A percentile compares a stretch with the other conserved stretches of the same genome.
Evolutionary conservation across 1,284 basidiomycete genomes (phyloP).

Genomic region (Cystobasidium slooffiae): DNA sequence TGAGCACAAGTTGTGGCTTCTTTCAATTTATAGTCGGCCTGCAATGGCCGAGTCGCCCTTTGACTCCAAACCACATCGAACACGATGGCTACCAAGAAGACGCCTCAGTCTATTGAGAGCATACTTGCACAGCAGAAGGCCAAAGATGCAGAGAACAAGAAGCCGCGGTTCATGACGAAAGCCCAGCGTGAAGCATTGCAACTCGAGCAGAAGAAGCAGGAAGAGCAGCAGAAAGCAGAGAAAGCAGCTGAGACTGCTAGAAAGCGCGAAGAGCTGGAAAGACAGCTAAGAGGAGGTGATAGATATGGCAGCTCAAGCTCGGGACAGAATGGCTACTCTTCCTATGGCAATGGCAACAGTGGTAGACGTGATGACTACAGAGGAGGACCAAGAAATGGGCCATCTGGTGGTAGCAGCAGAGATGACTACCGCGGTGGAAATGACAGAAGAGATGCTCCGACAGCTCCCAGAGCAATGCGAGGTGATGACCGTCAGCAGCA

Average conservation of each 20-base stretch:
- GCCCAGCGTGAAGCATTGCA: slow-evolving; percentile 86
- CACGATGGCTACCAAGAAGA: slow-evolving; percentile 15
- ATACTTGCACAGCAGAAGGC: slow-evolving; percentile 81
- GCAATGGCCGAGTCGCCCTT: not conserved
- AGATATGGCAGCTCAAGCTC: slow-evolving; percentile 54
- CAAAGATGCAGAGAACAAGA: slow-evolving; percentile 77
- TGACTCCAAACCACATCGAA: not conserved
- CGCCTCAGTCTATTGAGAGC: slow-evolving; percentile 34
- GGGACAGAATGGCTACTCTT: slow-evolving; percentile 18
- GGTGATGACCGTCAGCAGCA: slow-evolving; percentile 17
- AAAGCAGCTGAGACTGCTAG: slow-evolving; percentile 65
- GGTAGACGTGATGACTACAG: slow-evolving; percentile 42
- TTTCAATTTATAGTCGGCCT: too few relatives aligned
- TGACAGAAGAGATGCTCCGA: slow-evolving; percentile 10
- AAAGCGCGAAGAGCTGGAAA: slow-evolving; percentile 72
- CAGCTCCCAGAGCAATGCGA: slow-evolving; percentile 33
- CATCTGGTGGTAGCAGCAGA: not conserved
- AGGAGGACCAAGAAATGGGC: slow-evolving; percentile 10
- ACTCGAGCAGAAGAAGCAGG: slow-evolving; percentile 79
- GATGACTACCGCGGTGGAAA: slow-evolving; percentile 22
- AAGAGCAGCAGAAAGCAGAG: slow-evolving; percentile 64
- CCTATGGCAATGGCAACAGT: not conserved
- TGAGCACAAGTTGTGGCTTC: not conserved
- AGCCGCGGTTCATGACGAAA: slow-evolving; percentile 88
- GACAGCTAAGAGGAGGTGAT: slow-evolving; percentile 69